phyloP scores from a whole-genome alignment of 2,329 filamentous ascomycete species.

The Fusarium veterinarium region DNA sequence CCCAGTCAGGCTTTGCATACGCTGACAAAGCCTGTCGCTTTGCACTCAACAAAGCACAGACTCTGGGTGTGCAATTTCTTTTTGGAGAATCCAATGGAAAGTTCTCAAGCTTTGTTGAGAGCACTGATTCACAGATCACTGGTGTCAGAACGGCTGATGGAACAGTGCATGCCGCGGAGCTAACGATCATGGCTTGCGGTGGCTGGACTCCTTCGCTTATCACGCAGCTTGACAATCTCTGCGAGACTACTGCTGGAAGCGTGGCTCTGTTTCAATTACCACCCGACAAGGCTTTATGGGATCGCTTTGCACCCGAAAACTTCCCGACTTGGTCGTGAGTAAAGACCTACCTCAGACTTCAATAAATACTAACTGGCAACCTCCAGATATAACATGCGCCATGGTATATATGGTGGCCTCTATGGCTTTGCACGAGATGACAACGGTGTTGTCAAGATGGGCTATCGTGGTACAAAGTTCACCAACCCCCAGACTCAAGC shows the following conservation, averaged over 20 bases:
- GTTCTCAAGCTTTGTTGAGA: neutral
- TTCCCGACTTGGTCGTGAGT: neutral
- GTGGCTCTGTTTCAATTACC: neutral
- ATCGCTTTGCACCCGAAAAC: neutral
- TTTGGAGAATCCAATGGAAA: neutral
- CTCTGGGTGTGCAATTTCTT: neutral
- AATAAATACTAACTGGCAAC: neutral
- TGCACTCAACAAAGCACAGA: neutral
- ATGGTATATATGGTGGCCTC: constrained; percentile 50
- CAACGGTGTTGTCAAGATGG: constrained; percentile 60
- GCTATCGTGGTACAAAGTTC: constrained; percentile 63
- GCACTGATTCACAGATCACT: neutral
- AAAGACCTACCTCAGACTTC: too few species aligned
- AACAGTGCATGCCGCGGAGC: neutral
- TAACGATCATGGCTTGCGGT: neutral
- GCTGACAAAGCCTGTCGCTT: neutral
- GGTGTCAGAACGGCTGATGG: neutral
- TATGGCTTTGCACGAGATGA: constrained; percentile 61
- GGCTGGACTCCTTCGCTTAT: neutral
- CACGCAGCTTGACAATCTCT: neutral
- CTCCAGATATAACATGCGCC: neutral
- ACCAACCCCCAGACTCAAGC: constrained; percentile 55
- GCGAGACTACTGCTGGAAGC: neutral
- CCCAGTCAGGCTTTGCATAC: neutral
- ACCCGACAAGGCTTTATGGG: neutral